Percentiles rank a stretch among this genome's conserved stretches.
phyloP scores from a whole-genome alignment of 768 basidiomycete species.

The Kwoniella botswanensis region DNA sequence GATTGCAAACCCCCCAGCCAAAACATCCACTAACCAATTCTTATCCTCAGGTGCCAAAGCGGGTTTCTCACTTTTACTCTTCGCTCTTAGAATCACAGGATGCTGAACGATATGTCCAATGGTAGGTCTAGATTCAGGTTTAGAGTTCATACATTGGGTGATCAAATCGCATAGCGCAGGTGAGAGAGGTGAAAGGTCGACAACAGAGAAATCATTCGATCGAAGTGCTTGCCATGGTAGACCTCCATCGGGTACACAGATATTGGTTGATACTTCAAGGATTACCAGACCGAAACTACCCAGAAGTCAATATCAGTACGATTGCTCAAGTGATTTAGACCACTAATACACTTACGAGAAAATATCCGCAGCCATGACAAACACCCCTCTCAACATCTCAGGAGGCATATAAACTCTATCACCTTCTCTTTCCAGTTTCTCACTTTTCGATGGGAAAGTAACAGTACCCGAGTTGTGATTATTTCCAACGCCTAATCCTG shows the following conservation, averaged over 20 bases:
- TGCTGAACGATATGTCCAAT: conserved; percentile 45
- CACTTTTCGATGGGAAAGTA: conserved; percentile 10
- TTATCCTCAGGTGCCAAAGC: conserved; percentile 53
- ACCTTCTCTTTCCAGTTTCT: conserved; percentile 82
- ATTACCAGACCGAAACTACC: conserved; percentile 90
- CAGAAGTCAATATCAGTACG: conserved; percentile 40
- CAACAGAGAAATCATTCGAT: conserved; percentile 80
- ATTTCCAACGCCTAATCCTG: conserved; percentile 49
- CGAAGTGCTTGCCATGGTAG: conserved; percentile 92
- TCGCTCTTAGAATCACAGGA: conserved; percentile 50
- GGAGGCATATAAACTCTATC: conserved; percentile 97
- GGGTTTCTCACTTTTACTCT: conserved; percentile 37
- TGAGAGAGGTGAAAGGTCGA: conserved; percentile 55
- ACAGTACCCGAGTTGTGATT: background rate
- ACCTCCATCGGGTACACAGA: conserved; percentile 94
- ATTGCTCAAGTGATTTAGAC: conserved; percentile 1
- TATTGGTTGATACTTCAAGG: conserved; percentile 92
- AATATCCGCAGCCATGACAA: conserved; percentile 92
- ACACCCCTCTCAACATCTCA: conserved; percentile 88
- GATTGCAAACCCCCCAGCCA: conserved; percentile 36
- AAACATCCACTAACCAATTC: conserved; percentile 48
- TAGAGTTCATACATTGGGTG: conserved; percentile 50
- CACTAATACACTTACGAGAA: conserved; percentile 75
- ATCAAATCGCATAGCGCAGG: conserved; percentile 56
- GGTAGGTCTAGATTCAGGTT: conserved; percentile 42